These are phyloP conservation scores for Rhizoclosmatium sp. DNA, from an alignment of 192 early-diverging fungal species.

Conservation along the genomic window DNA sequence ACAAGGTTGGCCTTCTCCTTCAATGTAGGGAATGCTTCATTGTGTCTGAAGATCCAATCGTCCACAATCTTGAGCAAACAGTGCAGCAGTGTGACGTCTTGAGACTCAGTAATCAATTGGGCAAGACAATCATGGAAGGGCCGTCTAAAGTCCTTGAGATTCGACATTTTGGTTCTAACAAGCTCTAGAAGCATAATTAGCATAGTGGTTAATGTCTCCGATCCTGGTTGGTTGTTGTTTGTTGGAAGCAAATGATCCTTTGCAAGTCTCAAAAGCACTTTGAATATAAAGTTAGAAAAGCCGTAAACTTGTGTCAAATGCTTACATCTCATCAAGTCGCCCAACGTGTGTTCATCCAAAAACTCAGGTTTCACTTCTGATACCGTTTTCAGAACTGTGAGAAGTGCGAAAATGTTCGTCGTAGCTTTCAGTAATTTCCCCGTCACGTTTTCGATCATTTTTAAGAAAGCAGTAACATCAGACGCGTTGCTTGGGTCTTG, in stretches of 20 bases:
- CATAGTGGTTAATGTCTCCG: constrained; percentile 55
- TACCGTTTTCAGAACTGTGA: constrained; percentile 37
- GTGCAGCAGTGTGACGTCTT: constrained; percentile 74
- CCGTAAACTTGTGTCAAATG: too few species aligned
- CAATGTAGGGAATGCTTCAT: constrained; percentile 91
- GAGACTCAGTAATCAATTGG: constrained; percentile 85
- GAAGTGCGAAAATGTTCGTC: constrained; percentile 32
- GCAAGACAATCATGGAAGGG: constrained; percentile 82
- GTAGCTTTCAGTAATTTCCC: constrained; percentile 35
- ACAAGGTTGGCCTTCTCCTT: constrained; percentile 97
- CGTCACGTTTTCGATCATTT: constrained; percentile 48
- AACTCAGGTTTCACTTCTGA: constrained; percentile 30
- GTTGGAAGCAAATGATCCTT: constrained; percentile 71
- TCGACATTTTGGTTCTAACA: constrained; percentile 46
- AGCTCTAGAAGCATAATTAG: constrained; percentile 59
- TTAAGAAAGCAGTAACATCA: constrained; percentile 44
- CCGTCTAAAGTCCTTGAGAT: constrained; percentile 82
- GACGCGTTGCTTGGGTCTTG: constrained; percentile 1
- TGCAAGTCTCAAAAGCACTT: constrained; percentile 82
- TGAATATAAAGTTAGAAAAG: constrained; percentile 24
- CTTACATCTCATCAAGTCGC: constrained; percentile 65
- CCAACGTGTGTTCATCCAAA: constrained; percentile 61
- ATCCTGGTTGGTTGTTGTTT: constrained; percentile 32
- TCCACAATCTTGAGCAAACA: constrained; percentile 83
- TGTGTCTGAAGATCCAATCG: constrained; percentile 85